Evolutionary conservation across 148 eudicot genomes (phyloP), one percentile per base, ranked within the genome.

Genomic region (Camellia lanceoleosa): DNA sequence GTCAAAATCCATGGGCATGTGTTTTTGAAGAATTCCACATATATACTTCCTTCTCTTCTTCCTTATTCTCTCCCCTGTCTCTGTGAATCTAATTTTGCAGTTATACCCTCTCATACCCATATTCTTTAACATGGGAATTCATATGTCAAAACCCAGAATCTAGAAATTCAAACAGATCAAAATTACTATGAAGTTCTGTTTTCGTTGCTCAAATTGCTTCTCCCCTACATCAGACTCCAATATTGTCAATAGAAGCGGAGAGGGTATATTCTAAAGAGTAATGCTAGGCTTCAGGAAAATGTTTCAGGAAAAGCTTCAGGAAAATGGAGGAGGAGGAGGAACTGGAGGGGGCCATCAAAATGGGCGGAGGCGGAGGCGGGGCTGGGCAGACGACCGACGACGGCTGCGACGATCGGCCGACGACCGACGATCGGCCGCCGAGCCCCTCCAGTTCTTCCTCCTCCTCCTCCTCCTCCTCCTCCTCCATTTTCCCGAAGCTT

Each of bases 241-340:
- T 18, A 71, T 20, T 44, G 43, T 7, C 0, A 76, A 62, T 6
- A 18, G 8, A 70, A 77, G 38, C 20, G n/a, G 8, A 0, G 23
- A 70, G 0, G 80, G 84, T 77, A 77, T 23, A 42, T 47, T 54
- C 76, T 15, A 42, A 65, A 23, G n/a, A n/a, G n/a, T n/a, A n/a
- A n/a, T n/a, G n/a, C n/a, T n/a, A n/a, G n/a, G n/a, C n/a, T n/a
- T n/a, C n/a, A n/a, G n/a, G n/a, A n/a, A n/a, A n/a, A n/a, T n/a
- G n/a, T n/a, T n/a, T n/a, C n/a, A n/a, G n/a, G n/a, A n/a, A n/a
- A n/a, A n/a, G n/a, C n/a, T n/a, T n/a, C n/a, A n/a, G n/a, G n/a
- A n/a, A n/a, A n/a, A n/a, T n/a, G n/a, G n/a, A n/a, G n/a, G n/a
- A n/a, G n/a, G n/a, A n/a, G n/a, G n/a, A n/a, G n/a, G n/a, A n/a